Base-by-base conservation (phyloP, 768 basidiomycete species). In the Boletus eberwhitei region DNA sequence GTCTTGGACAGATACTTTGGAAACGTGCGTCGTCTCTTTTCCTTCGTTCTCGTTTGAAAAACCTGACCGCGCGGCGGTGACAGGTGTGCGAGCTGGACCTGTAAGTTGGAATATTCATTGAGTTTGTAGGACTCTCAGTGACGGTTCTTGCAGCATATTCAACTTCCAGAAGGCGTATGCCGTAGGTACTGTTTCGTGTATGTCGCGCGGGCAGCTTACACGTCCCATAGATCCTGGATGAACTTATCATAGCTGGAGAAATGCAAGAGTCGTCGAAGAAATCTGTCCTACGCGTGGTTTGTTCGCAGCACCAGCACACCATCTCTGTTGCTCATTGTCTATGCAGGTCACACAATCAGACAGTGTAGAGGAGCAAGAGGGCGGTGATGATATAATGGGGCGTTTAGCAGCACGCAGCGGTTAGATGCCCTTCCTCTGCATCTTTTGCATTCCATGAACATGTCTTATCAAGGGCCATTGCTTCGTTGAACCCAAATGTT, bases 121-220 rank as follows among this genome's bases (percentile, higher is more conserved):
- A 1, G 13, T 21, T 24, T 36, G 36, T n/a, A 21, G 36, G 14
- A 32, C 4, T 35, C 38, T 44, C 37, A 19, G n/a, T 37, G 50
- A 52, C n/a, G 44, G 39, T 44, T n/a, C 8, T 46, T 48, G 43
- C 37, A 94, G 92, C 50, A 96, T 98, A 61, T 98, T 97, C 82
- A 97, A 97, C 75, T 98, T 98, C 69, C 90, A 98, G 68, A 91
- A 93, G 70, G 96, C 95, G 2, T 97, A 93, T 68, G 85, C 90
- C 5, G 94, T 90, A 57, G 42, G 76, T 37, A 17, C 19, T 42
- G 29, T 16, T 40, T 47, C 54, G 13, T n/a, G n/a, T 24, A 13
- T 46, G 35, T 29, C 8, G 21, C 11, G 4, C 43, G 26, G 35
- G 22, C 19, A 5, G 50, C 50, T 64, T 7, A 59, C 40, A 31